Base-by-base conservation (phyloP, 2,329 filamentous ascomycete genomes). In the Fonsecaea multimorphosa region DNA sequence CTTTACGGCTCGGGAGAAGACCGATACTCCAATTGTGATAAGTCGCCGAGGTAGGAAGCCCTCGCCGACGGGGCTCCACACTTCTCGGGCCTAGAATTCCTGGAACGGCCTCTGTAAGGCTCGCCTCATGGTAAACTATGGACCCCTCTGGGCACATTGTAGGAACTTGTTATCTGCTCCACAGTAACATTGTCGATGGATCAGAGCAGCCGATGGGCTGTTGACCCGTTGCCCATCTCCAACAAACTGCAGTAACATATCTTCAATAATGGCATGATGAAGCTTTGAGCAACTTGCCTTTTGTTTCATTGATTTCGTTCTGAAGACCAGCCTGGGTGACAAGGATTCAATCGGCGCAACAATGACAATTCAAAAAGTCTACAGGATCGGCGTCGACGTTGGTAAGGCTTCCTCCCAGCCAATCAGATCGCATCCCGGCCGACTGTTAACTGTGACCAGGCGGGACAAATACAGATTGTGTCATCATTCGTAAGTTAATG, bases 341-440 rank as follows among this genome's bases (percentile, higher is more conserved):
- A n/a, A 34, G 29, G 9, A 54, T 32, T 56, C 51, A 38, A 29
- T 19, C 40, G 24, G n/a, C 32, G 14, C 32, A 27, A 61, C 31
- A 52, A 63, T 63, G 60, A 29, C 60, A 6, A 63, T 63, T 11
- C 58, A 65, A 51, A 65, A 38, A 32, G 60, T 59, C 49, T 82
- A 80, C 67, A 79, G 82, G 57, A 81, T 84, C 49, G 78, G 78
- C 5, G 74, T 79, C 27, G 76, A 78, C 62, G 76, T 78, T 22
- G 76, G 76, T 58, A 54, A 60, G 55, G 38, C 38, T 58, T 14
- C 7, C 16, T 44, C 8, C 24, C 19, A 14, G 11, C 44, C 44
- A 49, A 49, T 49, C 34, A 44, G 55, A 58, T 58, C 7, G 32
- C 19, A 14, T 24, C 55, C 55, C 14, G 52, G 52, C n/a, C 52